Percentiles rank a stretch among this genome's conserved stretches.
phyloP scores from a whole-genome alignment of 805 yeast species.

The Yarrowia sp. region DNA sequence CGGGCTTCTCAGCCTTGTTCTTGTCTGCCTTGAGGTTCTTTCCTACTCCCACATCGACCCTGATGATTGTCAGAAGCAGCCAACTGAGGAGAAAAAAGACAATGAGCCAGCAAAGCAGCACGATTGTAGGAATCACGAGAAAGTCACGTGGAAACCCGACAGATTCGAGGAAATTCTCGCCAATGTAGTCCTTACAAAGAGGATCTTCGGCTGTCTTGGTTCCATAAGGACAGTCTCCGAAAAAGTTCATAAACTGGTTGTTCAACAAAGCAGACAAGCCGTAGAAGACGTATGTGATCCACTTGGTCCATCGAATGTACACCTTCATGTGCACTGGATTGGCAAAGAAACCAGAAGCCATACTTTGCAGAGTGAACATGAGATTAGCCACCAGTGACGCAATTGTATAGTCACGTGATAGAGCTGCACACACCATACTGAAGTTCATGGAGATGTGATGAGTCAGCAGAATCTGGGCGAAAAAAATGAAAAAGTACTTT shows the following conservation, averaged over 20 bases:
- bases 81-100: slow-evolving; percentile 61
- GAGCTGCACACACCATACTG: slow-evolving; percentile 61
- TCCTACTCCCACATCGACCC: slow-evolving; percentile 62
- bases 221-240: slow-evolving; percentile 62
- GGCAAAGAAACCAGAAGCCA: slow-evolving; percentile 82
- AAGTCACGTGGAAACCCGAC: slow-evolving; percentile 71
- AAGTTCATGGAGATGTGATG: slow-evolving; percentile 63
- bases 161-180: slow-evolving; percentile 59
- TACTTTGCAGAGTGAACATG: slow-evolving; percentile 72
- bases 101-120: slow-evolving; percentile 63
- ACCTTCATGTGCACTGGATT: slow-evolving; percentile 79
- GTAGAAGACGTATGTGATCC: slow-evolving; percentile 78
- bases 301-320: slow-evolving; percentile 85
- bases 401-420: slow-evolving; percentile 65
- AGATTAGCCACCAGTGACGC: slow-evolving; percentile 69
- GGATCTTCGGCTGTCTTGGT: slow-evolving; percentile 44
- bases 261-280: slow-evolving; percentile 72
- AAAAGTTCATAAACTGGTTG: slow-evolving; percentile 68
- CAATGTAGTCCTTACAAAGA: slow-evolving; percentile 60
- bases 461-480: slow-evolving; percentile 62
- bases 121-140: slow-evolving; percentile 69
- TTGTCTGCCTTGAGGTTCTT: slow-evolving; percentile 42
- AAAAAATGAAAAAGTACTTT: slow-evolving; percentile 64
- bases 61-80: slow-evolving; percentile 56
- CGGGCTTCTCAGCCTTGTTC: slow-evolving; percentile 12